These are phyloP conservation scores for Chrysosporium queenslandicum DNA, from an alignment of 2,329 filamentous ascomycete genomes.

Conservation along the genomic window DNA sequence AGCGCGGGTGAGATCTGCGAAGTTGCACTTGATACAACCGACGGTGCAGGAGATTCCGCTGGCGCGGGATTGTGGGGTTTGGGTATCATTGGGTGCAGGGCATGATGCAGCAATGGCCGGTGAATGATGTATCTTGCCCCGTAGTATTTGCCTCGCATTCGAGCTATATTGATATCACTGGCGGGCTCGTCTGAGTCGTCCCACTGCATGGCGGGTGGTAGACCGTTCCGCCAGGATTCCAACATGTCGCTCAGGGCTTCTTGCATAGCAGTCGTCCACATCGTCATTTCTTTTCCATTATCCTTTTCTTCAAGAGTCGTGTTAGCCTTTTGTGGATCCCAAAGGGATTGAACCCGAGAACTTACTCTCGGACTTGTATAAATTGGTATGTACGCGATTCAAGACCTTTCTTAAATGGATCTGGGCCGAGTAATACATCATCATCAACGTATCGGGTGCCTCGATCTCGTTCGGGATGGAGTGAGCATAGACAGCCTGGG, in stretches of 20 bases:
- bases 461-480: conserved; percentile 26
- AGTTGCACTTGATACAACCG: conserved; percentile 25
- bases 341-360: background rate
- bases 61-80: conserved; percentile 18
- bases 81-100: conserved; percentile 41
- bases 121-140: conserved; percentile 84
- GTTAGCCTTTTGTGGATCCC: too few species aligned
- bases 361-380: conserved; percentile 41
- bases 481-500: conserved; percentile 30
- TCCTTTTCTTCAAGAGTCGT: conserved; percentile 2
- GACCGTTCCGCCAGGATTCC: conserved; percentile 44
- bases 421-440: conserved; percentile 53
- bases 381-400: conserved; percentile 46
- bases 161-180: conserved; percentile 65
- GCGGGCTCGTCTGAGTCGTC: conserved; percentile 61
- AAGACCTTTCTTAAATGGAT: conserved; percentile 50
- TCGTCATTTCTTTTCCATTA: conserved; percentile 24
- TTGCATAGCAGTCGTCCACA: conserved; percentile 33
- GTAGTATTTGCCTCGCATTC: conserved; percentile 88
- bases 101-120: conserved; percentile 60
- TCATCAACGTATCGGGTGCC: conserved; percentile 34
- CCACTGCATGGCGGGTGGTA: conserved; percentile 49
- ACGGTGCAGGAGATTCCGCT: conserved; percentile 27
- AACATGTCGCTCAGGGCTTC: conserved; percentile 40
- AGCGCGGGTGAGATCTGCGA: conserved; percentile 30